Base-by-base conservation (phyloP, 106 monocot genomes). In the Allium cepa region DNA sequence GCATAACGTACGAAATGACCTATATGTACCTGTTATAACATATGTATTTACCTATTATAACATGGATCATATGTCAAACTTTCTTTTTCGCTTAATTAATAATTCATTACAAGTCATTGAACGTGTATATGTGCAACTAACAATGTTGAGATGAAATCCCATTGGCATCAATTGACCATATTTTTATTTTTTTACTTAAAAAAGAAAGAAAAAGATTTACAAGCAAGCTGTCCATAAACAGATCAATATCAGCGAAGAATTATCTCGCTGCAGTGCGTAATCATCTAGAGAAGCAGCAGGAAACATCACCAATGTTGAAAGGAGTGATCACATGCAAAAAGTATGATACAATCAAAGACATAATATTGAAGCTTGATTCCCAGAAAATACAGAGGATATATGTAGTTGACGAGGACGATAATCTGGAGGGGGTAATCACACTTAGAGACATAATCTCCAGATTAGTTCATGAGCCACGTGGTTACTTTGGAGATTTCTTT, bases 401-500 rank as follows among this genome's bases (percentile, higher is more conserved):
- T n/a, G 88, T 88, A 3, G 73, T 92, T 1, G 80, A 82, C 50
- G 77, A 82, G 62, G 75, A 88, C 7, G 80, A 76, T 8, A 79
- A 76, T 75, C 36, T 92, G 57, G 86, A 86, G 73, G 92, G 91
- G 12, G 91, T 96, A 5, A 88, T 96, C 65, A 96, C 96, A 13
- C 80, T 96, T 9, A 70, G 96, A 47, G 96, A 96, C 75, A 96
- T 96, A 56, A 96, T 96, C 64, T 96, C 96, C 45, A 96, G 89
- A 72, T 73, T 96, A 17, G 96, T 96, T 36, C 96, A 96, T 49
- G 96, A 96, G 69, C 96, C 96, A 7, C 85, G 56, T 53, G 81
- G 82, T 58, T 96, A 96, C 66, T 96, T 96, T 46, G 96, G 96
- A 8, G 88, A 96, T 75, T 96, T 96, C 82, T 96, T 96, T 9